A percentile compares a stretch with the other conserved stretches of the same genome.
Evolutionary conservation across 23 red algal species (phyloP).

Genomic region (Gracilaria gracilis): DNA sequence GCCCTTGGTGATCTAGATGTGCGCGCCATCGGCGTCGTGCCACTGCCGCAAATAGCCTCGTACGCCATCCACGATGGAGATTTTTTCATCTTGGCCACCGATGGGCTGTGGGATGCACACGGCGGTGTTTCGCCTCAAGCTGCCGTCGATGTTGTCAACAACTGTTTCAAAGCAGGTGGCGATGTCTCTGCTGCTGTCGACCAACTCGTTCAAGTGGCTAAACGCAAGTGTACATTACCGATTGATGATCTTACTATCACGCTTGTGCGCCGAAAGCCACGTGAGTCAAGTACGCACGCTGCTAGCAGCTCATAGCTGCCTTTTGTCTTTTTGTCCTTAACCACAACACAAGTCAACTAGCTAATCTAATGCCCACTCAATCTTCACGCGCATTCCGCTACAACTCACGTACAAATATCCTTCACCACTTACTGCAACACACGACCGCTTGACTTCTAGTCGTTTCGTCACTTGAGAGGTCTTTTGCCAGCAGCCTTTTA

Average conservation of each 20-base stretch:
- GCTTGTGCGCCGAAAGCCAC: slow-evolving; percentile 6
- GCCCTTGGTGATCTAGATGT: slow-evolving; percentile 61
- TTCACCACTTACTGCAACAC: slow-evolving; percentile 6
- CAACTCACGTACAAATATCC: slow-evolving; percentile 2
- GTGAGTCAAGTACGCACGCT: background rate
- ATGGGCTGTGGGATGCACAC: slow-evolving; percentile 77
- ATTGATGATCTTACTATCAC: slow-evolving; percentile 52
- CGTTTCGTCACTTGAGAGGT: background rate
- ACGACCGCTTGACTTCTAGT: background rate
- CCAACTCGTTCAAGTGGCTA: slow-evolving; percentile 20
- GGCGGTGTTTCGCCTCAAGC: slow-evolving; percentile 40
- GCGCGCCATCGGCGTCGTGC: slow-evolving; percentile 41
- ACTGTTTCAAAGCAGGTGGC: slow-evolving; percentile 13
- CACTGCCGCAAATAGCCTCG: slow-evolving; percentile 24
- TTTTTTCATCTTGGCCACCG: slow-evolving; percentile 70
- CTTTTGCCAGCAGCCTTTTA: background rate
- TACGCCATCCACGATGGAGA: slow-evolving; percentile 35
- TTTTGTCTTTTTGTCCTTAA: slow-evolving; percentile 33
- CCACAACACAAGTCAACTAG: slow-evolving; percentile 15
- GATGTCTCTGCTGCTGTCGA: slow-evolving; percentile 4
- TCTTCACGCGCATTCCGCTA: slow-evolving; percentile 4
- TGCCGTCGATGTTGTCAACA: slow-evolving; percentile 37
- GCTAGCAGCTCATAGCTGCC: slow-evolving; percentile 10
- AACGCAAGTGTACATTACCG: slow-evolving; percentile 16
- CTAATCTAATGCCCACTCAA: slow-evolving; percentile 43